Percentiles rank a stretch among this genome's conserved stretches.
These are phyloP conservation scores for Sarocladium strictum DNA, from an alignment of 2,329 filamentous ascomycete genomes.

Conservation along the genomic window DNA sequence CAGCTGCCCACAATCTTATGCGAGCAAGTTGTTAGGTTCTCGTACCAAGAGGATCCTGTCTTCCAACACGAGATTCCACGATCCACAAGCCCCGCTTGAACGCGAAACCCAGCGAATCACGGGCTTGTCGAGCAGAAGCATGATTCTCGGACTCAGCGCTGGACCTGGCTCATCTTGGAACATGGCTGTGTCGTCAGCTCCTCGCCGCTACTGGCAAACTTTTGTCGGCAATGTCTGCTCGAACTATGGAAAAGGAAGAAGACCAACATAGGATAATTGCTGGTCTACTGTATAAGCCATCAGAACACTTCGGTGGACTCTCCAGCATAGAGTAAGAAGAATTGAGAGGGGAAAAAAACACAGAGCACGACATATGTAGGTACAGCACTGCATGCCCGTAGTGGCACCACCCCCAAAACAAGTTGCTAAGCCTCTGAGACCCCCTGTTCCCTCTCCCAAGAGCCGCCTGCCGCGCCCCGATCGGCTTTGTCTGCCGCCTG, in stretches of 20 bases:
- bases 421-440: constrained; percentile 5
- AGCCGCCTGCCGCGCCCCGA: constrained; percentile 6
- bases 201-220: too few species aligned
- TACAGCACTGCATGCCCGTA: not conserved
- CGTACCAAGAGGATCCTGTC: not conserved
- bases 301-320: too few species aligned
- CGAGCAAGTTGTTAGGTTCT: not conserved
- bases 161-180: not conserved
- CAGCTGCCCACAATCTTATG: not conserved
- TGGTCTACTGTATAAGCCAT: too few species aligned
- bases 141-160: not conserved
- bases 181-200: not conserved
- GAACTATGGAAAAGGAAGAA: too few species aligned
- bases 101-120: constrained; percentile 2
- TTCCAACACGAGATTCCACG: constrained; percentile 8
- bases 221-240: too few species aligned
- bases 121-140: not conserved
- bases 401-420: constrained; percentile 1
- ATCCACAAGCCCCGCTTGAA: not conserved
- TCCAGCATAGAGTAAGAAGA: too few species aligned
- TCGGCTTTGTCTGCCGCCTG: constrained; percentile 8
- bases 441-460: not conserved
- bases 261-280: too few species aligned
- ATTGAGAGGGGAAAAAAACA: not conserved
- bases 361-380: not conserved